Base-by-base conservation (phyloP, 1,284 basidiomycete species). In the Athelia psychrophila region DNA sequence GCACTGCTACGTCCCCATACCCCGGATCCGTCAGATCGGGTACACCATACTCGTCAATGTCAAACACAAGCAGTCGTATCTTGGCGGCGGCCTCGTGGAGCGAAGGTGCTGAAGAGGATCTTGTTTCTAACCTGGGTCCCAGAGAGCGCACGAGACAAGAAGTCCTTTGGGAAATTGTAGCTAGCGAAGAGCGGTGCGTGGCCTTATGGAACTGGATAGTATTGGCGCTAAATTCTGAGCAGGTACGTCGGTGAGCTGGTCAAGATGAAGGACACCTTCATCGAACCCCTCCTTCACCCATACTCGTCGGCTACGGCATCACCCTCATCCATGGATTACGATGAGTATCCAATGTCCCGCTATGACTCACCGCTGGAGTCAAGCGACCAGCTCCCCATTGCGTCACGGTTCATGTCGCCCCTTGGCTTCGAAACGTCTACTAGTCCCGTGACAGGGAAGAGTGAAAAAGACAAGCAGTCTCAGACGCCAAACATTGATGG, bases 151-250 rank as follows among this genome's bases (percentile, higher is more conserved):
- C 94, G 25, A 80, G 96, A 48, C 96, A 98, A 68, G 96, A 99
- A 73, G 96, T 98, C 2, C 71, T 99, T 30, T 98, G 95, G 81
- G 96, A 99, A 74, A 98, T 99, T 60, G 95, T 99, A 45, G 91
- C 92, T 36, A 95, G 92, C 61, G 96, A 98, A 71, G 95, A 98
- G 68, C 82, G 95, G 91, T 94, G 63, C 63, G 79, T 79, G 25
- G 33, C 47, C 44, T 36, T 35, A n/a, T n/a, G n/a, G 22, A 35
- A 49, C 46, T 51, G 33, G 30, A 54, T 52, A 44, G 27, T 30
- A 25, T 49, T 20, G 25, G 49, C 46, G 36, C 30, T 54, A 55
- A 54, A 53, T 55, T 35, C 50, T 20, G 42, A 51, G n/a, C 65
- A 95, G 95, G 81, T 98, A 98, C 66, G 93, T 98, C 24, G 80